Evolutionary conservation across 108 stramenopile genomes (phyloP).

Genomic region (Cyclotella distinguenda): DNA sequence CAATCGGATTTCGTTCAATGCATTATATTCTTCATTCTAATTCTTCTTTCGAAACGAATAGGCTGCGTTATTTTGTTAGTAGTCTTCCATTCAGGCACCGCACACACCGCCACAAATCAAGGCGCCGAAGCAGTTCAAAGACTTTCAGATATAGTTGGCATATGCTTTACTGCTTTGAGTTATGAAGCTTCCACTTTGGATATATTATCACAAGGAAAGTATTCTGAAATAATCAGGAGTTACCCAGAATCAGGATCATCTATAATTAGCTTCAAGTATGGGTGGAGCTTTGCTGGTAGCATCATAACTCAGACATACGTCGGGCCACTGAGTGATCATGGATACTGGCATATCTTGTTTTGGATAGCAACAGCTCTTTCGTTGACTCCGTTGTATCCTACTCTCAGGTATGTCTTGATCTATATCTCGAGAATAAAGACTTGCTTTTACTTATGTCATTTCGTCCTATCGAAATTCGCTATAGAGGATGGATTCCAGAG

Average conservation of each 20-base stretch:
- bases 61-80: constrained; percentile 26
- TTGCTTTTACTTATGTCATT: background rate
- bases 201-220: constrained; percentile 47
- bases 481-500: constrained; percentile 47
- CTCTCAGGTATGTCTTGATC: constrained; percentile 9
- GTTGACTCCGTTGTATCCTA: constrained; percentile 40
- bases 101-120: background rate
- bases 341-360: constrained; percentile 41
- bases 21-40: no score
- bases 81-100: constrained; percentile 16
- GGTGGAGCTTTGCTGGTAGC: constrained; percentile 23
- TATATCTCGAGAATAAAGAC: background rate
- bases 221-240: constrained; percentile 35
- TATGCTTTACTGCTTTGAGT: constrained; percentile 39
- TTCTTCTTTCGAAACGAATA: background rate
- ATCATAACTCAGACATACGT: constrained; percentile 39
- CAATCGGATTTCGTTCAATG: background rate
- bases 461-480: background rate
- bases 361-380: constrained; percentile 39
- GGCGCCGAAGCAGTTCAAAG: constrained; percentile 36
- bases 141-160: constrained; percentile 33
- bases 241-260: constrained; percentile 32
- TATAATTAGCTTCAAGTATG: constrained; percentile 42
- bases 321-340: constrained; percentile 43
- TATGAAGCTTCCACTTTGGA: constrained; percentile 43